phyloP scores from a whole-genome alignment of 306 rosid genomes.

The Glycyrrhiza uralensis region DNA sequence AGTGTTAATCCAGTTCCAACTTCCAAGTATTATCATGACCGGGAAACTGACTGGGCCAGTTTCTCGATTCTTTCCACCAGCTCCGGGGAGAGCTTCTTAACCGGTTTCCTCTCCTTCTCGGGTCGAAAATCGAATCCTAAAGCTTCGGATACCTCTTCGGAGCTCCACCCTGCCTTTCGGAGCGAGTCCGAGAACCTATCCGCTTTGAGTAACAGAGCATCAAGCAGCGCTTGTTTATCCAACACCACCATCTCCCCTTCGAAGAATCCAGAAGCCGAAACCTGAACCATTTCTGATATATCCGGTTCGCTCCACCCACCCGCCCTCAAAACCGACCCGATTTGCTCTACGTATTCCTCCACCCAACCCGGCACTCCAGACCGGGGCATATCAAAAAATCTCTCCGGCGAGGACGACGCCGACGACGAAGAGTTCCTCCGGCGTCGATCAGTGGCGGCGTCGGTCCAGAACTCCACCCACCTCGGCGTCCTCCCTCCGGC shows the following conservation, averaged over 20 bases:
- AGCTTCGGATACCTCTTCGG: slow-evolving; percentile 90
- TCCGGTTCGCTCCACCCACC: slow-evolving; percentile 97
- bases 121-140: slow-evolving; percentile 89
- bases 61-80: slow-evolving; percentile 72
- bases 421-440: slow-evolving; percentile 60
- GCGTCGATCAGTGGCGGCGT: slow-evolving; percentile 78
- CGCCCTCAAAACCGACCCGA: slow-evolving; percentile 65
- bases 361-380: slow-evolving; percentile 73
- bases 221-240: slow-evolving; percentile 83
- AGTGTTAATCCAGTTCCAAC: slow-evolving; percentile 10
- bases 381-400: slow-evolving; percentile 58
- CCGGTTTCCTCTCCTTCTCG: slow-evolving; percentile 77
- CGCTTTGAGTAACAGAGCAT: slow-evolving; percentile 77
- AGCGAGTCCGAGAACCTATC: slow-evolving; percentile 76
- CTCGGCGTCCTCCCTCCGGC: slow-evolving; percentile 73
- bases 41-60: slow-evolving; percentile 87
- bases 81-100: slow-evolving; percentile 76
- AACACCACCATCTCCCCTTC: slow-evolving; percentile 73
- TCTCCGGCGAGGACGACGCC: slow-evolving; percentile 64
- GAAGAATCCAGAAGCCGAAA: slow-evolving; percentile 78
- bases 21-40: slow-evolving; percentile 36
- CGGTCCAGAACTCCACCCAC: slow-evolving; percentile 99
- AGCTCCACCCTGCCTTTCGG: slow-evolving; percentile 97
- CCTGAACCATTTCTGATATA: slow-evolving; percentile 64
- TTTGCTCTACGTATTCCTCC: slow-evolving; percentile 63